A percentile compares a stretch with the other conserved stretches of the same genome.
These are phyloP conservation scores for Pseudozyma tsukubaensis DNA, from an alignment of 1,284 basidiomycete species.

Conservation along the genomic window DNA sequence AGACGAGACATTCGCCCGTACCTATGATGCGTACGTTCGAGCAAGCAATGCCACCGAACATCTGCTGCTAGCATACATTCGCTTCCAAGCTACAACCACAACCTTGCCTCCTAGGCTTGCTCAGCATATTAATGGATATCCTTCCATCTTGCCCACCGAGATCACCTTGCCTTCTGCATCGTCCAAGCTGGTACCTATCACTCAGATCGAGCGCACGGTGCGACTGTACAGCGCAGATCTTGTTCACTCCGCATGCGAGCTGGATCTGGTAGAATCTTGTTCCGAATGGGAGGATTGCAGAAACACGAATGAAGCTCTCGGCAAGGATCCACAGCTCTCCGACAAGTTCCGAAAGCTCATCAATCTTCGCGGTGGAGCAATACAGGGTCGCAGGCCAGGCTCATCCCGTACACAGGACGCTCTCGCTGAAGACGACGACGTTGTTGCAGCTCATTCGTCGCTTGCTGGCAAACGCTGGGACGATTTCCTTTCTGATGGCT, in stretches of 20 bases:
- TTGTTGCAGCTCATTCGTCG: slow-evolving; percentile 47
- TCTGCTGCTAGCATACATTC: slow-evolving; percentile 64
- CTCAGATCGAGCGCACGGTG: slow-evolving; percentile 62
- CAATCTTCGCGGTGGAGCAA: slow-evolving; percentile 51
- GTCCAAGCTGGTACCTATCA: slow-evolving; percentile 58
- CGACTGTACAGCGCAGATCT: slow-evolving; percentile 63
- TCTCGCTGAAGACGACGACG: slow-evolving; percentile 24
- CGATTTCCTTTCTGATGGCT: slow-evolving; percentile 61
- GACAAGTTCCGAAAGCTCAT: slow-evolving; percentile 64
- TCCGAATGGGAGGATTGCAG: slow-evolving; percentile 58
- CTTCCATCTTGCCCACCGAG: slow-evolving; percentile 55
- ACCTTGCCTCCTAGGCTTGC: slow-evolving; percentile 56
- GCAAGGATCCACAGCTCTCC: slow-evolving; percentile 60
- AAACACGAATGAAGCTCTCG: slow-evolving; percentile 25
- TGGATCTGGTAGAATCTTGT: slow-evolving; percentile 41
- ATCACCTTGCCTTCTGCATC: slow-evolving; percentile 36
- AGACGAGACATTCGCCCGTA: slow-evolving; percentile 64
- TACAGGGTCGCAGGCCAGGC: slow-evolving; percentile 30
- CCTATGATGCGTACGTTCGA: slow-evolving; percentile 62
- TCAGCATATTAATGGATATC: slow-evolving; percentile 61
- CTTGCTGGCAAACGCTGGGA: slow-evolving; percentile 61
- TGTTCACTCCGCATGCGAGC: slow-evolving; percentile 58
- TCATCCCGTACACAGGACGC: slow-evolving; percentile 1
- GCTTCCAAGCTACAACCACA: slow-evolving; percentile 46
- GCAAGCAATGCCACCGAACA: slow-evolving; percentile 66